Percentiles rank a stretch among this genome's conserved stretches.
These are phyloP conservation scores for Candida sakaeoensis DNA, from an alignment of 805 yeast species.

Conservation along the genomic window DNA sequence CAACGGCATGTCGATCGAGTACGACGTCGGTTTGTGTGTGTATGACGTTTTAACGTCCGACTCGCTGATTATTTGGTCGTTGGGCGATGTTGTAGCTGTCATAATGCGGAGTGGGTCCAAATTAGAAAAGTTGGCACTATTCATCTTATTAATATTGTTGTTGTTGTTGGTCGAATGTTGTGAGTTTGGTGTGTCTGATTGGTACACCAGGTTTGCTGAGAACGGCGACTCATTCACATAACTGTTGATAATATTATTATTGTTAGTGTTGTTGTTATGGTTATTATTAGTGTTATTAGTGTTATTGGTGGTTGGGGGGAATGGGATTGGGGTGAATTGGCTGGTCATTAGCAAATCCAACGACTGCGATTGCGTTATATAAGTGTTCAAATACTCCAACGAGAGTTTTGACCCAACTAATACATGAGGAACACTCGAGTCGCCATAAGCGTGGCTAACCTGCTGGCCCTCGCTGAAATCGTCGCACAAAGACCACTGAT, in stretches of 20 bases:
- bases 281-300: too few relatives aligned
- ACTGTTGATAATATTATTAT: constrained; percentile 1
- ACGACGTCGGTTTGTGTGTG: constrained; percentile 5
- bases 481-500: constrained; percentile 78
- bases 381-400: constrained; percentile 51
- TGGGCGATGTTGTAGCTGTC: background rate
- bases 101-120: background rate
- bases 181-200: constrained; percentile 9
- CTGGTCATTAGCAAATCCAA: constrained; percentile 3
- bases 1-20: background rate
- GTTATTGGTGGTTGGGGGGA: background rate
- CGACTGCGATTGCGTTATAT: constrained; percentile 23
- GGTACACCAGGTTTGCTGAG: constrained; percentile 4
- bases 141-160: background rate
- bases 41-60: constrained; percentile 4
- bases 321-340: constrained; percentile 1
- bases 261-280: background rate
- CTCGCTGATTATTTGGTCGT: background rate
- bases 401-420: constrained; percentile 54
- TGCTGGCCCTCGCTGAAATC: constrained; percentile 84
- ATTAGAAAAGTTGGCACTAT: too few relatives aligned
- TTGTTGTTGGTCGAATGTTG: background rate
- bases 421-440: constrained; percentile 64
- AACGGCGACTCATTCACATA: constrained; percentile 7
- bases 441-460: constrained; percentile 65